phyloP scores from a whole-genome alignment of 129 eudicot species.

The Centrapalus pauciflorus region DNA sequence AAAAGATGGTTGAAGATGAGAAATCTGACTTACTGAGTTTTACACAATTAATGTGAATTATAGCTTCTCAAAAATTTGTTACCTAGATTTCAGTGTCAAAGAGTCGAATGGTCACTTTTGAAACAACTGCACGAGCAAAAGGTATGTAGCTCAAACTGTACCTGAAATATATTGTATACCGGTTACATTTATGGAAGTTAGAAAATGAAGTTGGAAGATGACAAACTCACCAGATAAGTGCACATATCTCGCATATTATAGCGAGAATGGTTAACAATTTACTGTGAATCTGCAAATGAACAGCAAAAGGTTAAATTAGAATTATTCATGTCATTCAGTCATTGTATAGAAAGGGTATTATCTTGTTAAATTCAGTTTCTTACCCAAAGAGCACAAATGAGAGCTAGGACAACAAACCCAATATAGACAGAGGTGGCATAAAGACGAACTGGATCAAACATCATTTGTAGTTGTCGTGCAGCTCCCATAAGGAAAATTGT shows the following conservation, averaged over 20 bases:
- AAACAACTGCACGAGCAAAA: conserved; percentile 74
- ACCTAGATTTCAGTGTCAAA: conserved; percentile 68
- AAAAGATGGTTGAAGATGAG: conserved; percentile 1
- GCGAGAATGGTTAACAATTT: conserved; percentile 76
- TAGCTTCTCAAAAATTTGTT: not conserved
- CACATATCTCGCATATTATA: conserved; percentile 82
- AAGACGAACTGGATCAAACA: conserved; percentile 86
- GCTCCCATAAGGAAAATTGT: conserved; percentile 89
- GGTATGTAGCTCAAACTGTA: conserved; percentile 94
- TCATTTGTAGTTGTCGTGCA: conserved; percentile 70
- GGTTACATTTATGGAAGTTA: conserved; percentile 13
- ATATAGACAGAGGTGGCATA: conserved; percentile 70
- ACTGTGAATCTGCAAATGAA: conserved; percentile 69
- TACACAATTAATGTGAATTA: not conserved
- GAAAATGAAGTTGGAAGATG: not conserved
- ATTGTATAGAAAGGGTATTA: not conserved
- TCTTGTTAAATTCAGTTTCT: conserved; percentile 19
- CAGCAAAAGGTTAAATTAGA: not conserved
- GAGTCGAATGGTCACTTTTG: conserved; percentile 67
- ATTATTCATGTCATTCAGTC: too few relatives aligned
- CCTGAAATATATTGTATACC: conserved; percentile 48
- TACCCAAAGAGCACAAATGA: conserved; percentile 84
- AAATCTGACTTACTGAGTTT: not conserved
- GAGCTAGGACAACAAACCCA: conserved; percentile 78
- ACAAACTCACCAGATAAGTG: conserved; percentile 69